Evolutionary conservation across 495 filamentous ascomycete species (phyloP), one percentile per base, ranked within the genome.

Genomic region (Baudoinia panamericana): DNA sequence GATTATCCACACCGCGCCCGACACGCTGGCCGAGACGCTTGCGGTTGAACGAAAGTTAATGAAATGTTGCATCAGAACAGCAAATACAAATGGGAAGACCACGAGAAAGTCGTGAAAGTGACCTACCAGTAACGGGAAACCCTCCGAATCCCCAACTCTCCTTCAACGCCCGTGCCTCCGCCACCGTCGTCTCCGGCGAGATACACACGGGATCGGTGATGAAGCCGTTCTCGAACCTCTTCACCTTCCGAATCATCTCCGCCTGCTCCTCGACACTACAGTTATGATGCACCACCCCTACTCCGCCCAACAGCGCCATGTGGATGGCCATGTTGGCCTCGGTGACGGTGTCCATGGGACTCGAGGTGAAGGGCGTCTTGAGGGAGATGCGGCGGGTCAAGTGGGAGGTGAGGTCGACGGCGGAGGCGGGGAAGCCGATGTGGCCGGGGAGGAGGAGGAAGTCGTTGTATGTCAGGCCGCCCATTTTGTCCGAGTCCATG

Each of bases 11-110:
- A 38, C 7, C 33, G 39, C 48, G 13, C 18, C 32, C 27, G 35
- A 34, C 43, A 43, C 48, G 23, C 31, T 52, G 48, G 43, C 43
- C 39, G 39, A 29, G 7, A n/a, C 22, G 40, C 35, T 43, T 79
- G 69, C 83, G 86, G 92, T 83, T 83, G 92, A 97, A 96, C 92
- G 90, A 97, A 97, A 97, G 90, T 97, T 94, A 95, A 79, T 68
- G 30, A 44, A 59, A 55, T 62, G 73, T 72, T 74, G 86, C 84
- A 92, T 92, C 67, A 73, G 66, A 24, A 13, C 10, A 29, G 19
- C 34, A 37, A 30, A 7, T 24, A 18, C 9, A 13, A 38, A n/a
- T 9, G 12, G 11, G 4, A 42, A 25, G 39, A 13, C 32, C 30
- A 22, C 42, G 39, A 37, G 35, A 52, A 19, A 22, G 3, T 9